These are phyloP conservation scores for Solanum chilense DNA, from an alignment of 257 asterid genomes.

Conservation along the genomic window DNA sequence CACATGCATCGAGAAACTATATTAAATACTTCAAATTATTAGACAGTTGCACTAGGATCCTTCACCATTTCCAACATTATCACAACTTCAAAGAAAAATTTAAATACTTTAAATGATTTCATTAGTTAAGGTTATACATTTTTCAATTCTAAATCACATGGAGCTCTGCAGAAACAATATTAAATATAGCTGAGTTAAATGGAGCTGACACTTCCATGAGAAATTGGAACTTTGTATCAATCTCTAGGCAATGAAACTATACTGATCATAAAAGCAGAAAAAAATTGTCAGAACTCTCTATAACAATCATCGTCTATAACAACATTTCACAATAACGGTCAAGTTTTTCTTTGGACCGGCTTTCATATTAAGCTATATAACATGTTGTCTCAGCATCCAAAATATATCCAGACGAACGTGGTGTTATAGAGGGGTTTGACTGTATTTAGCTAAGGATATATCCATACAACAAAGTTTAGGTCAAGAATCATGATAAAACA, in stretches of 20 bases:
- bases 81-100: background rate
- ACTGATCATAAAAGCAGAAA: background rate
- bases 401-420: background rate
- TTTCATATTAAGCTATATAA: background rate
- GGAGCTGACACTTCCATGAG: background rate
- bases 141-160: background rate
- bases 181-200: background rate
- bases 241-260: background rate
- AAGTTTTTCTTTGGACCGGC: background rate
- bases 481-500: background rate
- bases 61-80: background rate
- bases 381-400: background rate
- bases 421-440: background rate
- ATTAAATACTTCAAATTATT: too few species aligned
- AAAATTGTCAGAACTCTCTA: too few species aligned
- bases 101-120: background rate
- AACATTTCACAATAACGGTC: background rate
- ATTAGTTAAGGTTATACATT: background rate
- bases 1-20: background rate
- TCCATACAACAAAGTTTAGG: background rate
- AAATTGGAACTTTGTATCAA: background rate
- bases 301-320: too few species aligned
- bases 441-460: background rate
- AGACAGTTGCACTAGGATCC: background rate
- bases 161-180: background rate